phyloP scores from a whole-genome alignment of 345 rosid species.

The Durio zibethinus region DNA sequence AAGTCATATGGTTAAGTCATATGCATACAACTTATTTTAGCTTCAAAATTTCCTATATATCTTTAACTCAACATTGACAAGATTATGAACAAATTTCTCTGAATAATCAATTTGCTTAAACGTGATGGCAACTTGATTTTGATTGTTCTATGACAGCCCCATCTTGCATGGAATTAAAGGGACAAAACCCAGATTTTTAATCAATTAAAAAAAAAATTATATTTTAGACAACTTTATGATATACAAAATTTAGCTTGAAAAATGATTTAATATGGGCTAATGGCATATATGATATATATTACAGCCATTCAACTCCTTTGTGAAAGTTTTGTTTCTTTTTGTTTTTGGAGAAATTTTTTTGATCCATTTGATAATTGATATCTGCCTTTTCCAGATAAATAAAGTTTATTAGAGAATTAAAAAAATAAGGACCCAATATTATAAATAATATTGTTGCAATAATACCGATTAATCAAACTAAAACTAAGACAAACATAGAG shows the following conservation, averaged over 20 bases:
- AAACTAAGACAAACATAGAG: too few relatives aligned
- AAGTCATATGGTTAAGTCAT: constrained; percentile 1
- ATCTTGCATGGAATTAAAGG: constrained; percentile 2
- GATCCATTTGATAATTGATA: neutral
- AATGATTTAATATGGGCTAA: neutral
- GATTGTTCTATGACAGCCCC: neutral
- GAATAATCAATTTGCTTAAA: neutral
- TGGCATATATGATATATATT: neutral
- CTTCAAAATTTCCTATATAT: neutral
- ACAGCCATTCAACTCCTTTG: neutral
- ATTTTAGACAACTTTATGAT: neutral
- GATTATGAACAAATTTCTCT: neutral
- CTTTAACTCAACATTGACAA: neutral
- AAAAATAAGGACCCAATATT: too few relatives aligned
- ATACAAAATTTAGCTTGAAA: neutral
- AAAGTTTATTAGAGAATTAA: neutral
- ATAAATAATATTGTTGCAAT: neutral
- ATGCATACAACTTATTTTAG: neutral
- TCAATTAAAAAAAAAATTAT: too few relatives aligned
- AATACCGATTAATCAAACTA: neutral
- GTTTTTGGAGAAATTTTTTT: neutral
- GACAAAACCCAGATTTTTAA: constrained; percentile 5
- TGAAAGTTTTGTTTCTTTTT: neutral
- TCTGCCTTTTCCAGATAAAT: neutral
- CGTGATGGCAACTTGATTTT: neutral